These are phyloP conservation scores for Fusarium proliferatum DNA, from an alignment of 2,329 filamentous ascomycete genomes.

Conservation along the genomic window DNA sequence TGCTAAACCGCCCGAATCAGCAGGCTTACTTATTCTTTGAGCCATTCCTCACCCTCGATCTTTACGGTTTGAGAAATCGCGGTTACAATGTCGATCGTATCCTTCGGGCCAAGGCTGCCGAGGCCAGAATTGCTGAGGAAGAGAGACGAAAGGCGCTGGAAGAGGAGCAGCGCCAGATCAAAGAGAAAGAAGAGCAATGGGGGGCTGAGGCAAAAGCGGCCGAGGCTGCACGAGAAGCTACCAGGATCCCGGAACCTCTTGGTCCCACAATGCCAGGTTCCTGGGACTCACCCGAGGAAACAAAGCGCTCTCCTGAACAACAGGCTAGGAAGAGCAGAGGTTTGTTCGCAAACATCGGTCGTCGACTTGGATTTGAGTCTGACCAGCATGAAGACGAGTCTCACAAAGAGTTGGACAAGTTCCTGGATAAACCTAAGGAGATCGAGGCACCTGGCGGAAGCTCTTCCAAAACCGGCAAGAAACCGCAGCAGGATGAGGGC, in stretches of 20 bases:
- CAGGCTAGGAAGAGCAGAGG: slow-evolving; percentile 60
- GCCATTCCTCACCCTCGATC: slow-evolving; percentile 85
- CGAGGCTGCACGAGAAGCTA: slow-evolving; percentile 53
- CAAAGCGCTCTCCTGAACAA: slow-evolving; percentile 47
- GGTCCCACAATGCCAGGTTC: slow-evolving; percentile 75
- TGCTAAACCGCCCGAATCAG: slow-evolving; percentile 85
- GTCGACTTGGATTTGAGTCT: slow-evolving; percentile 74
- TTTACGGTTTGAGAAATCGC: slow-evolving; percentile 83
- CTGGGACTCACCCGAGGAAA: slow-evolving; percentile 74
- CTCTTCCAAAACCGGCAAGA: slow-evolving; percentile 22
- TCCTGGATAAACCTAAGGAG: slow-evolving; percentile 52
- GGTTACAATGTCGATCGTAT: slow-evolving; percentile 98
- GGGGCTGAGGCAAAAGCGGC: slow-evolving; percentile 51
- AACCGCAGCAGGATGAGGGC: slow-evolving; percentile 55
- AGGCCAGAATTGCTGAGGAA: slow-evolving; percentile 87
- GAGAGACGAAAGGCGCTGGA: slow-evolving; percentile 80
- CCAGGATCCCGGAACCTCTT: slow-evolving; percentile 55
- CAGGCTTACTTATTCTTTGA: slow-evolving; percentile 92
- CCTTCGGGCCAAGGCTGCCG: slow-evolving; percentile 84
- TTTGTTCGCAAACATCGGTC: slow-evolving; percentile 75
- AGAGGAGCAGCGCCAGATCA: slow-evolving; percentile 75
- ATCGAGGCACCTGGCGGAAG: slow-evolving; percentile 31
- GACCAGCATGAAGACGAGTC: slow-evolving; percentile 56
- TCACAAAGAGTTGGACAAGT: slow-evolving; percentile 57
- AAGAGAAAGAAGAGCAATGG: slow-evolving; percentile 63